phyloP scores from a whole-genome alignment of 2,329 filamentous ascomycete genomes.

The Pseudofabraea citricarpa region DNA sequence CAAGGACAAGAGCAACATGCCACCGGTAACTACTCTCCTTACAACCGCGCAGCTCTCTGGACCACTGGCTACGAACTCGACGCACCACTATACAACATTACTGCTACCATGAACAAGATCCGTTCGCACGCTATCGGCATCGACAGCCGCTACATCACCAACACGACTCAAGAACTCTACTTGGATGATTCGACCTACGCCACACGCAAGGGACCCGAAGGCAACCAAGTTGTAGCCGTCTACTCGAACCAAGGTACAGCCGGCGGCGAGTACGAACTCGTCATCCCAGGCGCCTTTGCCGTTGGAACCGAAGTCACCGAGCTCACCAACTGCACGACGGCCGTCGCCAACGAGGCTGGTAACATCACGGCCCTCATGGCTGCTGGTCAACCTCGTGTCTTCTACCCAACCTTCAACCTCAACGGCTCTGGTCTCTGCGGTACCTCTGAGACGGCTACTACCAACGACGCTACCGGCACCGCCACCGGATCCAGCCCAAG shows the following conservation, averaged over 20 bases:
- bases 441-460: background rate
- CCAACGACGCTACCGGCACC: background rate
- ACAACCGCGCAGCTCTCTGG: slow-evolving; percentile 38
- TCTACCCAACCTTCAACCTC: slow-evolving; percentile 23
- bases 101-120: slow-evolving; percentile 36
- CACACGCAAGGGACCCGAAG: slow-evolving; percentile 1
- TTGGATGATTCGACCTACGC: background rate
- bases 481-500: background rate
- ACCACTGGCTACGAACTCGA: slow-evolving; percentile 30
- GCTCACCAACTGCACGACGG: slow-evolving; percentile 1
- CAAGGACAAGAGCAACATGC: slow-evolving; percentile 46
- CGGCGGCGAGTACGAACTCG: slow-evolving; percentile 1
- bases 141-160: background rate
- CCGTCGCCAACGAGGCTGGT: background rate
- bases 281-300: background rate
- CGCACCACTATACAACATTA: slow-evolving; percentile 31
- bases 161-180: background rate
- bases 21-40: slow-evolving; percentile 28
- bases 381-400: slow-evolving; percentile 34
- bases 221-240: slow-evolving; percentile 3
- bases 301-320: background rate
- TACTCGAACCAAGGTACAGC: slow-evolving; percentile 1
- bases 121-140: slow-evolving; percentile 25
- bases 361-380: slow-evolving; percentile 7
- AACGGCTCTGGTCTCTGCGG: slow-evolving; percentile 1